phyloP scores from a whole-genome alignment of 805 yeast genomes.

The Candida krabiensis region DNA sequence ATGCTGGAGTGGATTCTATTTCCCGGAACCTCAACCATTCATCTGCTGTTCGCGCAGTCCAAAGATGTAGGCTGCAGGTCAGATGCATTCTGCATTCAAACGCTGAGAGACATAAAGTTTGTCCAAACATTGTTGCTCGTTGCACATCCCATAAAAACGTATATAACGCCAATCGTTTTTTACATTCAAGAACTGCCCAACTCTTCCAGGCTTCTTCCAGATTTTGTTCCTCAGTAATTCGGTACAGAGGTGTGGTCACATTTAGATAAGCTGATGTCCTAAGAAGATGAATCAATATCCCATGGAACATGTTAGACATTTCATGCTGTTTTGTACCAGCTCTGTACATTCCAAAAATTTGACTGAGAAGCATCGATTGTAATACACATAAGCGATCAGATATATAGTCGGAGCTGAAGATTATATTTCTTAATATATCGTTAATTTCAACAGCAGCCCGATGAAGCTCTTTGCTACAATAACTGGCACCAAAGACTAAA shows the following conservation, averaged over 20 bases:
- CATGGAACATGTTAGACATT: slow-evolving; percentile 8
- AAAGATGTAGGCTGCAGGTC: slow-evolving; percentile 11
- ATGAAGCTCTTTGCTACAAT: slow-evolving; percentile 3
- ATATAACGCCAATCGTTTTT: slow-evolving; percentile 13
- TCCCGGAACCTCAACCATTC: slow-evolving; percentile 4
- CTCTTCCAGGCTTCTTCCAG: slow-evolving; percentile 7
- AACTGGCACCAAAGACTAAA: slow-evolving; percentile 11
- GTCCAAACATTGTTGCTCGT: slow-evolving; percentile 13
- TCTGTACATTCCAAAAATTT: slow-evolving; percentile 9
- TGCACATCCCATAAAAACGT: slow-evolving; percentile 16
- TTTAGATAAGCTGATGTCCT: slow-evolving; percentile 9
- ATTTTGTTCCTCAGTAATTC: background rate
- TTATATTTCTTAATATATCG: slow-evolving; percentile 6
- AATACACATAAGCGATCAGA: slow-evolving; percentile 9
- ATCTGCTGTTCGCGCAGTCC: slow-evolving; percentile 11
- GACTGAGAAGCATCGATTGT: slow-evolving; percentile 15
- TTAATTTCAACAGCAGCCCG: slow-evolving; percentile 11
- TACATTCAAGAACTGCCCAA: slow-evolving; percentile 13
- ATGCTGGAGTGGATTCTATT: slow-evolving; percentile 2
- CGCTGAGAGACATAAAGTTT: slow-evolving; percentile 11
- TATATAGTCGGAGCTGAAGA: slow-evolving; percentile 7
- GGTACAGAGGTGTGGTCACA: background rate
- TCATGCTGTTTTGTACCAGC: slow-evolving; percentile 12
- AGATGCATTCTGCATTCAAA: slow-evolving; percentile 10
- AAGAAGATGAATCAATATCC: slow-evolving; percentile 12